These are phyloP conservation scores for Pythium chondricola DNA, from an alignment of 352 stramenopile genomes.

Conservation along the genomic window DNA sequence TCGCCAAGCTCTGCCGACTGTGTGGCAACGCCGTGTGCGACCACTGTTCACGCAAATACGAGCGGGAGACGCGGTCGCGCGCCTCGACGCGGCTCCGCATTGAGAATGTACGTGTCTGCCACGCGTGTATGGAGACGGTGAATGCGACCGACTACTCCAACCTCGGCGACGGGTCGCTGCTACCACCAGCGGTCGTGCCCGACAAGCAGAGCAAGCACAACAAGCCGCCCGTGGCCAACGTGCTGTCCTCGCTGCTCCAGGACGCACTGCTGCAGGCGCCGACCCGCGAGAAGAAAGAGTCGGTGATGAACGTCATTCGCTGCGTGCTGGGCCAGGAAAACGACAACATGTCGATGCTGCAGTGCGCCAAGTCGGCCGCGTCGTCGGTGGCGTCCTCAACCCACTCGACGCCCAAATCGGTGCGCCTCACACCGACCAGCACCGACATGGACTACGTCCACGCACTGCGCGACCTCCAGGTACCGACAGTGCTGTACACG, in stretches of 20 bases:
- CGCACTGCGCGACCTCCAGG: slow-evolving; percentile 7
- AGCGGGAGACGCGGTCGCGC: slow-evolving; percentile 19
- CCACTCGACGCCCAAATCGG: background rate
- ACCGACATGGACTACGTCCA: slow-evolving; percentile 14
- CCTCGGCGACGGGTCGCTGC: slow-evolving; percentile 16
- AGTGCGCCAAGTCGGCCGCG: background rate
- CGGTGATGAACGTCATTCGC: slow-evolving; percentile 44
- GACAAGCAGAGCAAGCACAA: slow-evolving; percentile 12
- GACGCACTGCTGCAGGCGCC: slow-evolving; percentile 28
- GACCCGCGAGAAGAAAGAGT: slow-evolving; percentile 26
- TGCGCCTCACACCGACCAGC: slow-evolving; percentile 5
- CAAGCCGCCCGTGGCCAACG: slow-evolving; percentile 15
- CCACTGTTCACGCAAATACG: slow-evolving; percentile 31
- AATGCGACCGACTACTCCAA: slow-evolving; percentile 48
- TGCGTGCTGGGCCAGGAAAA: slow-evolving; percentile 37
- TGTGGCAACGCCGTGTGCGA: slow-evolving; percentile 57
- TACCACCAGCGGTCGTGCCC: slow-evolving; percentile 20
- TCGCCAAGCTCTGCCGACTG: slow-evolving; percentile 47
- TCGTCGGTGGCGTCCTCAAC: background rate
- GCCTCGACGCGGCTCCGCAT: slow-evolving; percentile 9
- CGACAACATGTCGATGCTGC: background rate
- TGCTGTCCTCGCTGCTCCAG: slow-evolving; percentile 35
- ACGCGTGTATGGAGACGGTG: slow-evolving; percentile 46
- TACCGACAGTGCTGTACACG: slow-evolving; percentile 2
- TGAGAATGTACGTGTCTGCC: slow-evolving; percentile 38